Percentiles rank a stretch among this genome's conserved stretches.
These are phyloP conservation scores for Diplodia corticola DNA, from an alignment of 2,329 filamentous ascomycete genomes.

Conservation along the genomic window DNA sequence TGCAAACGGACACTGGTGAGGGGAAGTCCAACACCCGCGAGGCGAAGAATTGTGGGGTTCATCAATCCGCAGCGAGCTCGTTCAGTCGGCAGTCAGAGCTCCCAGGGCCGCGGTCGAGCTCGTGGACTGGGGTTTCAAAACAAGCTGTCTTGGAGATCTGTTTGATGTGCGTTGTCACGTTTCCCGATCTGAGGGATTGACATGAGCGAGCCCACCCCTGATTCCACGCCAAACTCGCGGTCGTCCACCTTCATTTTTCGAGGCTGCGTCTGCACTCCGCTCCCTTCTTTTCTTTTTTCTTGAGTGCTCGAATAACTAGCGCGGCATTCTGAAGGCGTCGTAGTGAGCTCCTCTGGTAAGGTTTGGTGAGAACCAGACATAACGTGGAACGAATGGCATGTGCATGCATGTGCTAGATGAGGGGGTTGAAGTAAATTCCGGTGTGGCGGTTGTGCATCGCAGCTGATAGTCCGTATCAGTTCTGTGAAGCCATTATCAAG, in stretches of 20 bases:
- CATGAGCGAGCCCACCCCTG: neutral
- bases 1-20: neutral
- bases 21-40: neutral
- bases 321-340: neutral
- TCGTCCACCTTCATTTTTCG: neutral
- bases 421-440: neutral
- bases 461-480: neutral
- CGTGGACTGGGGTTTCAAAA: neutral
- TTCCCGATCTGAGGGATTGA: neutral
- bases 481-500: neutral
- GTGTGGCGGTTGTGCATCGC: neutral
- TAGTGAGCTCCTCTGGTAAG: neutral
- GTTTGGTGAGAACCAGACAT: neutral
- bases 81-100: neutral
- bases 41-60: slow-evolving; percentile 2
- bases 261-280: neutral
- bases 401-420: neutral
- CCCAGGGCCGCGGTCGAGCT: neutral
- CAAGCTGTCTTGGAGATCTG: neutral
- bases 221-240: neutral
- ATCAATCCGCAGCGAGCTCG: neutral
- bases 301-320: neutral
- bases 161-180: neutral
- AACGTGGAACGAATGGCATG: neutral
- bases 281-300: neutral